Percentiles rank a stretch among this genome's conserved stretches.
Conservation (phyloP, 257 asterid genomes). For the Knoxia roxburghii region DNA sequence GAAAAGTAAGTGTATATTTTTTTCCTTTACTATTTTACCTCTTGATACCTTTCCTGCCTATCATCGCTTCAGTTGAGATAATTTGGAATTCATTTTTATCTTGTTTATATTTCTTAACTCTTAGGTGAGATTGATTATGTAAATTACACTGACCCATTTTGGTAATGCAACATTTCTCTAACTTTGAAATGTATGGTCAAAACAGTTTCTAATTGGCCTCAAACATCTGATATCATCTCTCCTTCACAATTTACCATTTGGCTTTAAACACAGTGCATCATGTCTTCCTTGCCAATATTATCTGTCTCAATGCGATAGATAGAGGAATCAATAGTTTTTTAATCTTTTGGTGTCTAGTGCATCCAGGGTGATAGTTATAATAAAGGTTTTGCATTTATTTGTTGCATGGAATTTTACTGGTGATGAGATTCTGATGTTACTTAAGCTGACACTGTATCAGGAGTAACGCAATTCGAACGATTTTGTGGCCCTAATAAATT, state of each 20-base stretch:
- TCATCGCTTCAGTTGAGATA: neutral
- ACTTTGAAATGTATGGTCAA: neutral
- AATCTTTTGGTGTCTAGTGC: neutral
- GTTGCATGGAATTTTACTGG: neutral
- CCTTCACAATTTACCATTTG: neutral
- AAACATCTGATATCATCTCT: neutral
- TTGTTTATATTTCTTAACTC: neutral
- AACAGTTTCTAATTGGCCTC: neutral
- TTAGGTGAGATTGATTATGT: neutral
- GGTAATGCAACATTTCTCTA: too few species aligned
- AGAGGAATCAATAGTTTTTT: neutral
- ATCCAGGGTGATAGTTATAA: neutral
- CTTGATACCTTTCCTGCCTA: neutral
- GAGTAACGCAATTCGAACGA: slow-evolving; percentile 38
- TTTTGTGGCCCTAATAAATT: slow-evolving; percentile 46
- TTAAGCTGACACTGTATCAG: slow-evolving; percentile 23
- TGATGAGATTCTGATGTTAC: slow-evolving; percentile 6
- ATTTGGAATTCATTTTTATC: neutral
- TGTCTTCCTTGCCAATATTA: neutral
- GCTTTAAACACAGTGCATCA: neutral
- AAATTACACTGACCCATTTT: too few species aligned
- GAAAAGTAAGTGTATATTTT: slow-evolving; percentile 46
- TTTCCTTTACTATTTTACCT: neutral
- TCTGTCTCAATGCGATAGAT: neutral
- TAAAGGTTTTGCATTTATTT: neutral